These are phyloP conservation scores for Lentinula detonsa DNA, from an alignment of 768 basidiomycete species.

Conservation along the genomic window DNA sequence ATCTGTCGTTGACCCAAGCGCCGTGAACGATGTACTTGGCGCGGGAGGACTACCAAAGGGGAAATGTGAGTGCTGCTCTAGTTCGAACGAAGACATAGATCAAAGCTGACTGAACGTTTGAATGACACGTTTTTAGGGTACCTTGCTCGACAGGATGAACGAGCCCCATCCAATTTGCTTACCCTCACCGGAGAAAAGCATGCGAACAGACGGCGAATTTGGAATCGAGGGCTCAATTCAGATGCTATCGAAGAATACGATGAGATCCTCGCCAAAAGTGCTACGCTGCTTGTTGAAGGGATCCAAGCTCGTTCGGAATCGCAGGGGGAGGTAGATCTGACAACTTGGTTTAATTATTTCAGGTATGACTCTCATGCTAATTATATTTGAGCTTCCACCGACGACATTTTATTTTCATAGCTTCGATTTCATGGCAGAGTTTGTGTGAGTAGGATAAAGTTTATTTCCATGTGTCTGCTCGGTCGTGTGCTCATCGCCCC, in stretches of 20 bases:
- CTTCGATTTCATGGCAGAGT: conserved; percentile 20
- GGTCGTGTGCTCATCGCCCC: neutral
- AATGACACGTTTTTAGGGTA: neutral
- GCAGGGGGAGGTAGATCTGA: conserved; percentile 13
- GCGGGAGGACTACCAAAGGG: conserved; percentile 21
- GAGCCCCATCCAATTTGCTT: conserved; percentile 11
- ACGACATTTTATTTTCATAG: conserved; percentile 5
- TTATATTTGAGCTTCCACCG: neutral
- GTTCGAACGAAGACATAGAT: neutral
- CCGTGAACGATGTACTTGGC: conserved; percentile 17
- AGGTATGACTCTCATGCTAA: conserved; percentile 11
- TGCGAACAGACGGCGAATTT: conserved; percentile 20
- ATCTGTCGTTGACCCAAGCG: conserved; percentile 17
- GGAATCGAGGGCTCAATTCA: conserved; percentile 23
- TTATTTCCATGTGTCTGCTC: neutral
- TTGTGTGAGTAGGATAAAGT: conserved; percentile 11
- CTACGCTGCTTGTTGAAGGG: conserved; percentile 15
- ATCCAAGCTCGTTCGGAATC: conserved; percentile 9
- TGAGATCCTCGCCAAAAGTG: conserved; percentile 14
- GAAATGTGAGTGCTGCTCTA: conserved; percentile 14
- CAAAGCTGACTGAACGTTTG: neutral
- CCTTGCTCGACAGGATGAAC: conserved; percentile 5
- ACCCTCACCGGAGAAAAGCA: conserved; percentile 18
- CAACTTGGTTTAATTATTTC: conserved; percentile 18
- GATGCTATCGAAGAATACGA: conserved; percentile 22